These are phyloP conservation scores for Talaromyces verruculosus DNA, from an alignment of 2,329 filamentous ascomycete species.

Conservation along the genomic window DNA sequence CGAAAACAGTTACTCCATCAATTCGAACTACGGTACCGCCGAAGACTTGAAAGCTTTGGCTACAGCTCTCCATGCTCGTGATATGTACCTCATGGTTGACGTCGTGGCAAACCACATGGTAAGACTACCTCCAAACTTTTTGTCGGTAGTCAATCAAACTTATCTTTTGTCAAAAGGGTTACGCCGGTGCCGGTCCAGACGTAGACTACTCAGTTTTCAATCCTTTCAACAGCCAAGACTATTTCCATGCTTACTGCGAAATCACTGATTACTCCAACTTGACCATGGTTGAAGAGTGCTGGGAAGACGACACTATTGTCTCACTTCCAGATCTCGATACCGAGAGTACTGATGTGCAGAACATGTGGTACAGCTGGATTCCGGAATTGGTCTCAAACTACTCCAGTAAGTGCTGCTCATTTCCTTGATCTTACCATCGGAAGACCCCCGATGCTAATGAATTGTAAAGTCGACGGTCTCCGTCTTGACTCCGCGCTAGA, in stretches of 20 bases:
- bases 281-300: conserved; percentile 50
- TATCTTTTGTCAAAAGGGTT: conserved; percentile 33
- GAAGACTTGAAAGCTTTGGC: conserved; percentile 60
- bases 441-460: not conserved
- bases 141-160: not conserved
- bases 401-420: conserved; percentile 58
- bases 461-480: conserved; percentile 49
- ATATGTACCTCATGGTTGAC: conserved; percentile 64
- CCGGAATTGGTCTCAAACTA: conserved; percentile 59
- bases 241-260: conserved; percentile 62
- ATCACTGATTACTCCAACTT: conserved; percentile 56
- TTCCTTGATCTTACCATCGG: not conserved
- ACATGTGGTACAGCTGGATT: conserved; percentile 61
- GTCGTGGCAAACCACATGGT: conserved; percentile 59
- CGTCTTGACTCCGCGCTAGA: conserved; percentile 55
- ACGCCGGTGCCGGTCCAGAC: conserved; percentile 46
- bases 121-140: not conserved
- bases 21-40: conserved; percentile 59
- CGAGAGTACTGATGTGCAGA: conserved; percentile 49
- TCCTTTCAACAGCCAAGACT: conserved; percentile 57
- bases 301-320: conserved; percentile 56
- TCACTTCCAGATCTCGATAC: conserved; percentile 64
- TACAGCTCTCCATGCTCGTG: conserved; percentile 54
- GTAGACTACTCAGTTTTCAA: conserved; percentile 56
- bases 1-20: conserved; percentile 49